Evolutionary conservation across 345 rosid species (phyloP), one percentile per base, ranked within the genome.

Genomic region (Linum trigynum): DNA sequence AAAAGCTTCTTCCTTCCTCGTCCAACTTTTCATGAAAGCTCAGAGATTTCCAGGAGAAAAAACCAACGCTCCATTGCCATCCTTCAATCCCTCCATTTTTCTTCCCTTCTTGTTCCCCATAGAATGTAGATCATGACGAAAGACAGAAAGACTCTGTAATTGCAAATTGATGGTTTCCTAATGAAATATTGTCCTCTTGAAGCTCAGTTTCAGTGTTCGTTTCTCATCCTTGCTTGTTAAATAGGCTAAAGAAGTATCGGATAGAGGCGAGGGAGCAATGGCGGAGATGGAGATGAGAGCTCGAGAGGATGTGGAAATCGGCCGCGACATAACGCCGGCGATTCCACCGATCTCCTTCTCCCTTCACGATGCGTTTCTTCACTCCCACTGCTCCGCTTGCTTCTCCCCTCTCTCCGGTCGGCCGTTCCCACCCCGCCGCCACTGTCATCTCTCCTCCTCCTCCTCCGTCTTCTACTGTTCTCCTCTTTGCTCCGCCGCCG

Each of bases 371-470:
- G 51, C 85, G 32, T 84, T 79, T 78, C 79, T 85, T 71, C 55
- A 62, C 61, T 64, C 87, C 63, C 90, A 80, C 67, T 85, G 87
- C 79, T 85, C 84, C 66, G 59, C 76, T 65, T 72, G 79, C 66
- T 77, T 75, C 79, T 77, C 76, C 45, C 77, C 74, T 39, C 80
- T 75, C 58, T 72, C 75, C 40, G 17, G 67, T 7, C 53, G 59
- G 38, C 43, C 38, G 1, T n/a, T 16, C 6, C 38, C n/a, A 1
- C 38, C 59, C n/a, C 4, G 48, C 65, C 3, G 1, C 16, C 11
- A 35, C 55, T 55, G 23, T 39, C 55, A 16, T 57, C 64, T 73
- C 39, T 39, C 41, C 38, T 41, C 57, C 14, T 61, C 61, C 15
- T 63, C 15, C 0, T 35, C 37, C 71, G 66, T 68, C 45, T 67